Conservation (phyloP, 768 basidiomycete species). For the Pilatotrama ljubarskyi region DNA sequence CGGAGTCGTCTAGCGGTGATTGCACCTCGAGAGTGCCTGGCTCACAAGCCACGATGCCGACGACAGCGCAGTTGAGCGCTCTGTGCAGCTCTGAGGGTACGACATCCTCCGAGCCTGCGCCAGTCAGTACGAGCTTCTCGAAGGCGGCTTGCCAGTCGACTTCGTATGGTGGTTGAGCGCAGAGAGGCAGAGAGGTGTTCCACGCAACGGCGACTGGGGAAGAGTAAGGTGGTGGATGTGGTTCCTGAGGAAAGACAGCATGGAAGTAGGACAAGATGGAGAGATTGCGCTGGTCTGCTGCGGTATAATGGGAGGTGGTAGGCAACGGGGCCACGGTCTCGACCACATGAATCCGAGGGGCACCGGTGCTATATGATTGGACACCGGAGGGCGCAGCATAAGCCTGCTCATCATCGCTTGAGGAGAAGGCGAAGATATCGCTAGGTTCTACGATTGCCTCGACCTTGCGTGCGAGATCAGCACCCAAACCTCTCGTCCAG, state of each 20-base stretch:
- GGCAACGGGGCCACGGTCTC: conserved; percentile 50
- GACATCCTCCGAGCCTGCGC: conserved; percentile 80
- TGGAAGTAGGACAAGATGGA: conserved; percentile 81
- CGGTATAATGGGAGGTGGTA: conserved; percentile 46
- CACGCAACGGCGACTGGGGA: conserved; percentile 48
- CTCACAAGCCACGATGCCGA: conserved; percentile 66
- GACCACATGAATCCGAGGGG: conserved; percentile 23
- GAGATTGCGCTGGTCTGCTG: conserved; percentile 72
- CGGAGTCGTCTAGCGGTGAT: background rate
- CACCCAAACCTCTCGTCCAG: conserved; percentile 93
- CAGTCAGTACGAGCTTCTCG: conserved; percentile 64
- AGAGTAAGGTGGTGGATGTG: conserved; percentile 20
- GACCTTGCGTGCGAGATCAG: conserved; percentile 70
- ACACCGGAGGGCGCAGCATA: background rate
- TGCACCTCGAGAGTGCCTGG: conserved; percentile 40
- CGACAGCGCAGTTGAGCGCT: conserved; percentile 79
- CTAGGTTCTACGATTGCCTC: conserved; percentile 65
- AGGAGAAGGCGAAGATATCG: conserved; percentile 53
- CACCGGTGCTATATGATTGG: background rate
- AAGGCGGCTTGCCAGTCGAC: conserved; percentile 59
- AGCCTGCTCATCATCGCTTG: conserved; percentile 10
- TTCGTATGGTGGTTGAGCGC: conserved; percentile 69
- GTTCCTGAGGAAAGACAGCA: conserved; percentile 35
- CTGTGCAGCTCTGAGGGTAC: conserved; percentile 62
- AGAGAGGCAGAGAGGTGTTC: conserved; percentile 69